Percentiles rank a stretch among this genome's conserved stretches.
Conservation (phyloP, 2,329 filamentous ascomycete genomes). For the Proliferodiscus dingleyae region DNA sequence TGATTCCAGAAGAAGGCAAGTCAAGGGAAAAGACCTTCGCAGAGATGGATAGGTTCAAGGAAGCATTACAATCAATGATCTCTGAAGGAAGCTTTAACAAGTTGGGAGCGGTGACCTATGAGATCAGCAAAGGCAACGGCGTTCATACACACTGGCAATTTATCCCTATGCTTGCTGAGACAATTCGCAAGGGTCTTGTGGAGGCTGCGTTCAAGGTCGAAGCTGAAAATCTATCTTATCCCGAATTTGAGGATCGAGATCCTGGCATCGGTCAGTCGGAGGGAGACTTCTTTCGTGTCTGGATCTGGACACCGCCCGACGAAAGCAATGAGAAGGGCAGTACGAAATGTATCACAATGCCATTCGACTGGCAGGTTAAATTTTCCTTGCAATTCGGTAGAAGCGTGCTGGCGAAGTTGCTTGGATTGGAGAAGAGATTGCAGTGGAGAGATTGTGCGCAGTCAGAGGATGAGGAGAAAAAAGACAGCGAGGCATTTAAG, state of each 20-base stretch:
- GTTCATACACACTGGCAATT: slow-evolving; percentile 95
- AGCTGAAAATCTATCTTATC: slow-evolving; percentile 66
- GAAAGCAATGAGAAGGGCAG: slow-evolving; percentile 38
- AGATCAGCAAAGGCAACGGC: slow-evolving; percentile 76
- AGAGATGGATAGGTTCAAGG: slow-evolving; percentile 82
- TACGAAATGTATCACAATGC: slow-evolving; percentile 69
- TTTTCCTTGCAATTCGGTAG: slow-evolving; percentile 92
- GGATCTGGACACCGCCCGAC: slow-evolving; percentile 62
- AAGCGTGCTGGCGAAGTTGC: slow-evolving; percentile 79
- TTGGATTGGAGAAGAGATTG: slow-evolving; percentile 71
- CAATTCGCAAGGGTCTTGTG: slow-evolving; percentile 68
- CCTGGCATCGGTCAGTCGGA: slow-evolving; percentile 48
- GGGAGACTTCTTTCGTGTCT: slow-evolving; percentile 73
- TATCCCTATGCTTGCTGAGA: slow-evolving; percentile 65
- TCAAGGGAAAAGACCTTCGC: slow-evolving; percentile 53
- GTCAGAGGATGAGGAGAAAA: slow-evolving; percentile 69
- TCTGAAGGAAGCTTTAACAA: slow-evolving; percentile 46
- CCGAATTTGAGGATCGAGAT: slow-evolving; percentile 45
- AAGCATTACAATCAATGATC: slow-evolving; percentile 75
- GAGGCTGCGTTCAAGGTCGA: slow-evolving; percentile 87
- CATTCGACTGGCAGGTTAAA: slow-evolving; percentile 62
- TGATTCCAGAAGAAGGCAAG: slow-evolving; percentile 55
- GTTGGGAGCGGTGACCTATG: slow-evolving; percentile 84
- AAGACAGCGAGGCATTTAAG: slow-evolving; percentile 75
- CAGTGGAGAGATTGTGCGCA: slow-evolving; percentile 85